Conservation (phyloP, 2,329 filamentous ascomycete species). For the Pseudogymnoascus sp. region DNA sequence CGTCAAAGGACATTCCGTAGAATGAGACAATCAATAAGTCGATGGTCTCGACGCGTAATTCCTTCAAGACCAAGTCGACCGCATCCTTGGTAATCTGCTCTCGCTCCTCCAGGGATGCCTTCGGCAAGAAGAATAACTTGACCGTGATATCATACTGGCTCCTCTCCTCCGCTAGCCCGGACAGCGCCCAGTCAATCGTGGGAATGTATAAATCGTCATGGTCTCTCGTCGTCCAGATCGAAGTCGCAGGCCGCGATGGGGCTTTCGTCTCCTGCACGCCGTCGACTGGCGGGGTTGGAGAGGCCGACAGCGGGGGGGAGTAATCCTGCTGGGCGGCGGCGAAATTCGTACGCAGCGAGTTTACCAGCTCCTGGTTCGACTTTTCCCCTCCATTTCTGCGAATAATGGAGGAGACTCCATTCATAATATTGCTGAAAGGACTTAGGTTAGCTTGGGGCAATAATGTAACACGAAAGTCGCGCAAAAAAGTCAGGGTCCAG, state of each 20-base stretch:
- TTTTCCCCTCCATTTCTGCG: conserved; percentile 69
- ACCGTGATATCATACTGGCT: conserved; percentile 88
- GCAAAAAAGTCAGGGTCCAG: conserved; percentile 8
- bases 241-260: conserved; percentile 21
- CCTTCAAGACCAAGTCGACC: conserved; percentile 69
- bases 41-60: conserved; percentile 66
- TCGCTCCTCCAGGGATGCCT: conserved; percentile 56
- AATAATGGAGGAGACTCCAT: conserved; percentile 77
- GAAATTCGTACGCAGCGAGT: conserved; percentile 80
- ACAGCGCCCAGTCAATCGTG: conserved; percentile 62
- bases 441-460: conserved; percentile 12
- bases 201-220: conserved; percentile 65
- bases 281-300: conserved; percentile 25
- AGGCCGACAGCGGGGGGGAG: conserved; percentile 28
- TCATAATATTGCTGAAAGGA: conserved; percentile 41
- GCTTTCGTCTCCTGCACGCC: conserved; percentile 26
- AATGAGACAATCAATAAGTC: conserved; percentile 91
- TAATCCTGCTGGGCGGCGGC: conserved; percentile 62
- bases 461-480: neutral
- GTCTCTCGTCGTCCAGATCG: conserved; percentile 62
- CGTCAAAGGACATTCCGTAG: conserved; percentile 87
- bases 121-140: conserved; percentile 87
- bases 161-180: conserved; percentile 71
- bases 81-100: conserved; percentile 69
- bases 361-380: conserved; percentile 89